Percentiles rank a stretch among this genome's conserved stretches.
These are phyloP conservation scores for Lathyrus aphaca DNA, from an alignment of 306 rosid genomes.

Conservation along the genomic window DNA sequence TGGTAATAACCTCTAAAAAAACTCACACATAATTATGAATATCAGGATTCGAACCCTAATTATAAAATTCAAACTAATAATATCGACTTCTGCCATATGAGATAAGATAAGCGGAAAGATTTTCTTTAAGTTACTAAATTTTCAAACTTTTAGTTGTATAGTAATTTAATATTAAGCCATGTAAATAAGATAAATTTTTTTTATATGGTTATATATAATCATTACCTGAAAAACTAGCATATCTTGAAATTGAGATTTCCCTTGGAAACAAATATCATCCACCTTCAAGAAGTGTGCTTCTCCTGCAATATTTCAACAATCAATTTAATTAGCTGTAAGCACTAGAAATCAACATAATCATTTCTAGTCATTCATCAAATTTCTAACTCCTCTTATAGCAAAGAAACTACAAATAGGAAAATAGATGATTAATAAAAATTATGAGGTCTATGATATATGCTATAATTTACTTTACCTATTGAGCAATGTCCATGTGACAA, in stretches of 20 bases:
- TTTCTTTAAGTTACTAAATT: too few species aligned
- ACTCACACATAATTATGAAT: too few species aligned
- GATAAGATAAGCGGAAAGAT: too few species aligned
- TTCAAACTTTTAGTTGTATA: too few species aligned
- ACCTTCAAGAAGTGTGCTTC: conserved; percentile 71
- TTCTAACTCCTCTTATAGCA: too few species aligned
- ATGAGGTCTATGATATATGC: conserved; percentile 2
- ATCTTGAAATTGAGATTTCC: conserved; percentile 60
- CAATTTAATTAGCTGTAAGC: conserved; percentile 22
- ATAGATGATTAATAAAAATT: not conserved
- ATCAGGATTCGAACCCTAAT: too few species aligned
- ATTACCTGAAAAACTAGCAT: conserved; percentile 70
- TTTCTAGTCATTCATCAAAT: not conserved
- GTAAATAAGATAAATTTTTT: not conserved
- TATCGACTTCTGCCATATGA: too few species aligned
- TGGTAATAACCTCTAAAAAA: too few species aligned
- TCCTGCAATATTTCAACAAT: conserved; percentile 46
- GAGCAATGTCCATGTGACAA: conserved; percentile 28
- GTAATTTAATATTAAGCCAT: not conserved
- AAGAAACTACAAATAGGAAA: too few species aligned
- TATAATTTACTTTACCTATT: conserved; percentile 10
- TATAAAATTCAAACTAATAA: too few species aligned
- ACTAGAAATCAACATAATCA: not conserved
- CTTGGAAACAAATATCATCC: conserved; percentile 60
- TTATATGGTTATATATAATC: not conserved